Evolutionary conservation across 2,329 filamentous ascomycete species (phyloP).

Genomic region (Xylariaceae sp.): DNA sequence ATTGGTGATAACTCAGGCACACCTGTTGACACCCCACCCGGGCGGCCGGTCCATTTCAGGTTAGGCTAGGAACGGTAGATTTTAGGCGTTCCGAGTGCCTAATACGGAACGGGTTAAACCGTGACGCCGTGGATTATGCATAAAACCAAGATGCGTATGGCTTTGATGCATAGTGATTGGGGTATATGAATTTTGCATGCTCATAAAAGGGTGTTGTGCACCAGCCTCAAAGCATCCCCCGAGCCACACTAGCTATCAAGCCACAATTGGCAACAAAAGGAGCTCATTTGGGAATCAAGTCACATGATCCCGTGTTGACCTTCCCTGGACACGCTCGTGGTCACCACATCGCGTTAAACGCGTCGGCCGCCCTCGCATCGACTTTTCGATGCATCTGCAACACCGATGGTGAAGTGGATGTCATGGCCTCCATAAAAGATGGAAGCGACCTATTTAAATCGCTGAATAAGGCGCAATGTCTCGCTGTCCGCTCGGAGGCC

Average conservation of each 20-base stretch:
- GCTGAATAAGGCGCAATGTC: constrained; percentile 51
- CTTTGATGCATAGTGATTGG: too few relatives aligned
- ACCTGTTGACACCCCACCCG: constrained; percentile 27
- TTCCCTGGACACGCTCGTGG: not conserved
- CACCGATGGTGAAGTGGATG: constrained; percentile 6
- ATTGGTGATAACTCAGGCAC: constrained; percentile 27
- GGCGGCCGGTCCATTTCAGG: constrained; percentile 1
- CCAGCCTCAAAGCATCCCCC: not conserved
- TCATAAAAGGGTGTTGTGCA: not conserved
- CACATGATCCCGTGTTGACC: constrained; percentile 18
- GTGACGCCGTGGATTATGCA: too few relatives aligned
- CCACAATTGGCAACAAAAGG: not conserved
- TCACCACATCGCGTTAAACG: constrained; percentile 14
- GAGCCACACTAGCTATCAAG: not conserved
- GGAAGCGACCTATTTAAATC: constrained; percentile 38
- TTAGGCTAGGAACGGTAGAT: not conserved
- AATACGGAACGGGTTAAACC: not conserved
- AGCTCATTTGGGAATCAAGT: not conserved
- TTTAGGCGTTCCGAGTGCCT: not conserved
- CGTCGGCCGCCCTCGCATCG: constrained; percentile 6
- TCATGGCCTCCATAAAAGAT: constrained; percentile 23
- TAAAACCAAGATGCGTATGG: too few relatives aligned
- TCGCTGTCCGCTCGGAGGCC: constrained; percentile 49
- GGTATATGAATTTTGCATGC: not conserved
- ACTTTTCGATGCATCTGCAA: not conserved